Base-by-base conservation (phyloP, 1,284 basidiomycete species). In the Chalciporus piperatoides region DNA sequence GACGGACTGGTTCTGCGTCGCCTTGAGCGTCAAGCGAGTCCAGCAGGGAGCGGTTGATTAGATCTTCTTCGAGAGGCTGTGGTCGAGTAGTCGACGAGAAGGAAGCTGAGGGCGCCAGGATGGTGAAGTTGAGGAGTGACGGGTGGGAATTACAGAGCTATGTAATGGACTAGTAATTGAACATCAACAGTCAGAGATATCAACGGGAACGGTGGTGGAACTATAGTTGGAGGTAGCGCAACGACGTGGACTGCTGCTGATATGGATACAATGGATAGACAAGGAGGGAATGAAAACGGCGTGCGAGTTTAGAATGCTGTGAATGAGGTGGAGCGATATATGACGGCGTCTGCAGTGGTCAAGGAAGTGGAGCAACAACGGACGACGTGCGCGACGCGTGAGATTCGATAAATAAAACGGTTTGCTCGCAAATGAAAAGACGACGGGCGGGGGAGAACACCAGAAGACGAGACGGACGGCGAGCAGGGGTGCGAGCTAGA, bases 1-100 rank as follows among this genome's bases (percentile, higher is more conserved):
- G 71, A 68, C 51, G 75, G 38, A 75, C 64, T 47, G 84, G 83
- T 65, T 90, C 87, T 46, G 85, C 78, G 78, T 89, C 86, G 48
- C 82, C 84, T 68, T 86, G 82, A 51, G 82, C 84, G 77, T 90
- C 81, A 61, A 90, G 77, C 35, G 81, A 84, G 66, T 86, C 87
- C 57, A 90, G 72, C 52, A 90, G 77, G 48, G 86, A 89, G 64
- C 82, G 82, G 72, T 90, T 90, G 65, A 90, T 88, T 60, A 82
- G 82, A 69, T 85, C 86, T 78, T 90, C 86, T 80, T 86, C 87
- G 52, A 75, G 59, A 71, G 71, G 56, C 69, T 70, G 64, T 64
- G 68, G 62, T 61, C 65, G 64, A 58, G 76, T 71, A 56, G 76
- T 71, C 61, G 82, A 74, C 69, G 78, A 81, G 78, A 81, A 65